A percentile compares a stretch with the other conserved stretches of the same genome.
phyloP scores from a whole-genome alignment of 1,284 basidiomycete species.

The Cryptococcus neoformans region DNA sequence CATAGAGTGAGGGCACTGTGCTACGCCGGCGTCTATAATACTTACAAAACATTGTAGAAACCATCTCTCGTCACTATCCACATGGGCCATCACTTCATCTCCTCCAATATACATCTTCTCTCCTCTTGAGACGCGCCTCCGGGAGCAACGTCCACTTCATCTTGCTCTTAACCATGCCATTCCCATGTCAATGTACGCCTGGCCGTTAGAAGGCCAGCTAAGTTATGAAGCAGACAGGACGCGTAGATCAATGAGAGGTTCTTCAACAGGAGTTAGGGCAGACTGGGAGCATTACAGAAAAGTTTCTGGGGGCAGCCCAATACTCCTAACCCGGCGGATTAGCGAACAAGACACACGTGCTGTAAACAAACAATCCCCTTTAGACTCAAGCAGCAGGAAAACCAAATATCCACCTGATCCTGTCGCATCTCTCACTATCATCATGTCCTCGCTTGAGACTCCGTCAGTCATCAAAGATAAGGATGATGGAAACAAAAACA shows the following conservation, averaged over 20 bases:
- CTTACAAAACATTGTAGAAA: constrained; percentile 18
- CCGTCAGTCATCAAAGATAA: background rate
- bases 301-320: background rate
- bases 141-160: constrained; percentile 26
- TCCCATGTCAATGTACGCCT: constrained; percentile 44
- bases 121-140: constrained; percentile 37
- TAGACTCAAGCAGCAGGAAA: background rate
- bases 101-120: constrained; percentile 38
- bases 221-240: background rate
- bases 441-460: constrained; percentile 8
- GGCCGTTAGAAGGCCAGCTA: constrained; percentile 7
- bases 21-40: background rate
- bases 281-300: background rate
- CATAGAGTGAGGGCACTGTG: constrained; percentile 26
- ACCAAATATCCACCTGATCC: constrained; percentile 21
- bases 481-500: background rate
- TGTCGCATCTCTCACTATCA: constrained; percentile 27
- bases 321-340: constrained; percentile 7
- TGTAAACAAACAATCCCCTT: background rate
- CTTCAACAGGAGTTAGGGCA: background rate
- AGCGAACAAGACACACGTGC: background rate
- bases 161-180: constrained; percentile 35
- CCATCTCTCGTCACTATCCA: constrained; percentile 33
- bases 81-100: constrained; percentile 32
- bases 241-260: background rate